These are phyloP conservation scores for Ophiocordyceps camponoti-rufipedis DNA, from an alignment of 2,329 filamentous ascomycete genomes.

Conservation along the genomic window DNA sequence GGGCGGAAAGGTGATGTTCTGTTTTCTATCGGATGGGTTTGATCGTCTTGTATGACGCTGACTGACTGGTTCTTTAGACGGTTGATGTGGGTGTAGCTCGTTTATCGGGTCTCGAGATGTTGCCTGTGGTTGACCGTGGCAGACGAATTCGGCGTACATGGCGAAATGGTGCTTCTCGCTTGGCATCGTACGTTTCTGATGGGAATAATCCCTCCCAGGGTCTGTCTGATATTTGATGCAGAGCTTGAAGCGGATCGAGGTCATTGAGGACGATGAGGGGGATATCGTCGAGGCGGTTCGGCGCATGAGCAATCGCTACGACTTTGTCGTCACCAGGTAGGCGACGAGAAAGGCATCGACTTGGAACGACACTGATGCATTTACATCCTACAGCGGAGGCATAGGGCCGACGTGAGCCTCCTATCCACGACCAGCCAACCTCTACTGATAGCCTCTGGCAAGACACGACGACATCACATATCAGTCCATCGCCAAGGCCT, in stretches of 20 bases:
- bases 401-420: constrained; percentile 74
- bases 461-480: constrained; percentile 98
- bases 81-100: constrained; percentile 19
- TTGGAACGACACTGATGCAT: not conserved
- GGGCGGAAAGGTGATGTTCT: constrained; percentile 63
- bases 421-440: not conserved
- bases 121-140: constrained; percentile 5
- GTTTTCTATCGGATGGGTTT: not conserved
- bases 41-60: constrained; percentile 1
- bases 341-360: not conserved
- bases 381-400: constrained; percentile 41
- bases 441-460: not conserved
- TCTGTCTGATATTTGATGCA: constrained; percentile 9
- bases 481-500: constrained; percentile 80
- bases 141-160: constrained; percentile 47
- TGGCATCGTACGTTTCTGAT: constrained; percentile 32
- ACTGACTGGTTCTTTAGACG: constrained; percentile 8
- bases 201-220: not conserved
- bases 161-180: constrained; percentile 46
- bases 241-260: constrained; percentile 71
- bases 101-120: not conserved
- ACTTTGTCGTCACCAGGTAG: constrained; percentile 77
- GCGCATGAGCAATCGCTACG: constrained; percentile 77
- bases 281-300: constrained; percentile 79
- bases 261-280: constrained; percentile 78